phyloP scores from a whole-genome alignment of 2,329 filamentous ascomycete genomes.

The Neofusicoccum kwambonambiense region DNA sequence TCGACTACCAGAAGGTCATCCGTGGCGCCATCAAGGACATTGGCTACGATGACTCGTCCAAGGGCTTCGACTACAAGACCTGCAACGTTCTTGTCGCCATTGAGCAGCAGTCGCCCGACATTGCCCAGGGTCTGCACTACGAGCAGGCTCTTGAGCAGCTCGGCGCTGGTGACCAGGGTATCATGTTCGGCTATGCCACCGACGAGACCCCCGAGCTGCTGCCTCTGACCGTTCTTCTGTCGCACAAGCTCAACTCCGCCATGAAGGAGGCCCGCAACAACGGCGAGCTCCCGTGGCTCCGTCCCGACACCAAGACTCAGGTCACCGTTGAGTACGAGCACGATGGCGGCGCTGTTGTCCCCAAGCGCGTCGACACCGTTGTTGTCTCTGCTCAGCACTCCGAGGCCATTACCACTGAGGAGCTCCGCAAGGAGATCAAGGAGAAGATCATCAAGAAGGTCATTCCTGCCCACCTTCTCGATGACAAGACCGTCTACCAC shows the following conservation, averaged over 20 bases:
- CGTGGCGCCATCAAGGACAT: constrained; percentile 96
- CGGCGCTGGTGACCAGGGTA: constrained; percentile 98
- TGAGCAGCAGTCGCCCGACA: constrained; percentile 98
- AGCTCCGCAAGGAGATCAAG: constrained; percentile 89
- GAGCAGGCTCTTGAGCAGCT: constrained; percentile 96
- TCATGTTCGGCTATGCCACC: constrained; percentile 99
- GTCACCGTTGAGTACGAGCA: constrained; percentile 99
- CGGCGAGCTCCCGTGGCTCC: constrained; percentile 86
- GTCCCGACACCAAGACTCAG: constrained; percentile 99
- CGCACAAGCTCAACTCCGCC: constrained; percentile 95
- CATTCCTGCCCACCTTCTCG: constrained; percentile 88
- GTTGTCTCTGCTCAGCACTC: constrained; percentile 96
- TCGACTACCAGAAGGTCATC: constrained; percentile 99
- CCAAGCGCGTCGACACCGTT: constrained; percentile 90
- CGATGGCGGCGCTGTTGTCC: constrained; percentile 89
- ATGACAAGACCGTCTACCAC: constrained; percentile 94
- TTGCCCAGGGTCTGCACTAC: constrained; percentile 98
- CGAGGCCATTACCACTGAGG: constrained; percentile 82
- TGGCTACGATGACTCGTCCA: constrained; percentile 92
- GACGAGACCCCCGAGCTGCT: constrained; percentile 98
- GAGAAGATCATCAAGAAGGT: constrained; percentile 97
- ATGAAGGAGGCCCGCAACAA: constrained; percentile 88
- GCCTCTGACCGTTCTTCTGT: constrained; percentile 87
- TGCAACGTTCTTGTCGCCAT: constrained; percentile 98
- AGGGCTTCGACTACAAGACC: constrained; percentile 99